These are phyloP conservation scores for Pleurotus platypus DNA, from an alignment of 768 basidiomycete species.

Conservation along the genomic window DNA sequence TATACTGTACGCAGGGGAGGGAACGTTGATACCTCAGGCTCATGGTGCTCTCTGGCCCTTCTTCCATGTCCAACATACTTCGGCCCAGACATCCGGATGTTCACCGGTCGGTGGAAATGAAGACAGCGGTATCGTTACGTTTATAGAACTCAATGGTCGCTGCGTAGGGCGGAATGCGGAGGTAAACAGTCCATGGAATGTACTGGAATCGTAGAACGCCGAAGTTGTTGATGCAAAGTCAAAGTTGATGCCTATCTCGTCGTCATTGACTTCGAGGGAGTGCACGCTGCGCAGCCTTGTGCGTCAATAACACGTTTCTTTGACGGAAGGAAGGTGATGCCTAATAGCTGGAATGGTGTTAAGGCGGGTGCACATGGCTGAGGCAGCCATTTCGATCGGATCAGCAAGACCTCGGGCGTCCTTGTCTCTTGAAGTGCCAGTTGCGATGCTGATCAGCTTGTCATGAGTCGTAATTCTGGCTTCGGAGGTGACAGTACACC, in stretches of 20 bases:
- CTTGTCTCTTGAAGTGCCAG: neutral
- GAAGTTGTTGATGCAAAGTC: neutral
- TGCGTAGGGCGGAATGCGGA: conserved; percentile 5
- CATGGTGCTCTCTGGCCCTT: too few species aligned
- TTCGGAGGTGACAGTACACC: neutral
- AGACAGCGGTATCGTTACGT: neutral
- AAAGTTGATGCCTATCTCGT: neutral
- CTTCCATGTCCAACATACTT: neutral
- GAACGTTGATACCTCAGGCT: too few species aligned
- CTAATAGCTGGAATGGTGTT: neutral
- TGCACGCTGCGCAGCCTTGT: conserved; percentile 4
- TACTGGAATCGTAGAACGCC: conserved; percentile 3
- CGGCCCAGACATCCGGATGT: neutral
- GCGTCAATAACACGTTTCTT: neutral
- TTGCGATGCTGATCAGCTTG: neutral
- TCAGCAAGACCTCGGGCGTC: neutral
- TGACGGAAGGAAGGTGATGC: neutral
- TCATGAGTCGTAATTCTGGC: neutral
- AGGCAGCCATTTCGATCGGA: neutral
- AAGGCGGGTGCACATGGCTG: neutral
- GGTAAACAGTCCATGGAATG: conserved; percentile 4
- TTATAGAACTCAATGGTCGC: neutral
- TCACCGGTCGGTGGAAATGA: neutral
- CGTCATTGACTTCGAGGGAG: neutral
- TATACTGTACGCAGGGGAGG: too few species aligned